Percentiles rank a stretch among this genome's conserved stretches.
Conservation (phyloP, 495 filamentous ascomycete species). For the Pseudoneurospora amorphoporcata region DNA sequence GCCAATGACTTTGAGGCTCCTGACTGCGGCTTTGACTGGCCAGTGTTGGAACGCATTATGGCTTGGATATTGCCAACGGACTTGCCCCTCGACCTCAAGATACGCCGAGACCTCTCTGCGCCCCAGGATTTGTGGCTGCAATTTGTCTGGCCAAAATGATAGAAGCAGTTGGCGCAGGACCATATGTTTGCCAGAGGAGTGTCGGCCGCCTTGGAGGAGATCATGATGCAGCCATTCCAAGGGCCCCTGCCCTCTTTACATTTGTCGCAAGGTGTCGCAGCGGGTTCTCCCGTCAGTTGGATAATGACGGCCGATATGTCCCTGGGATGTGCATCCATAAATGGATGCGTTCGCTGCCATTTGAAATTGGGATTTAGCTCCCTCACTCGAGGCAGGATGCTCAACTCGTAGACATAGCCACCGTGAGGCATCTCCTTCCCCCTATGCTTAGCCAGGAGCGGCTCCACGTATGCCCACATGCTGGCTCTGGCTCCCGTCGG, state of each 20-base stretch:
- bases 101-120: slow-evolving; percentile 1
- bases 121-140: slow-evolving; percentile 21
- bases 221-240: slow-evolving; percentile 21
- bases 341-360: slow-evolving; percentile 8
- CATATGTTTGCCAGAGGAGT: slow-evolving; percentile 4
- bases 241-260: slow-evolving; percentile 19
- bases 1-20: neutral
- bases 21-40: neutral
- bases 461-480: slow-evolving; percentile 15
- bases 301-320: slow-evolving; percentile 24
- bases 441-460: slow-evolving; percentile 10
- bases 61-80: neutral
- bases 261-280: slow-evolving; percentile 13
- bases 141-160: slow-evolving; percentile 18
- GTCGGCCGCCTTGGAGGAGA: slow-evolving; percentile 9
- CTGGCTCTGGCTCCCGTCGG: neutral
- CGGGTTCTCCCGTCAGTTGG: slow-evolving; percentile 19
- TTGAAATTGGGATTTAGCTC: slow-evolving; percentile 14
- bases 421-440: slow-evolving; percentile 1
- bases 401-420: slow-evolving; percentile 7
- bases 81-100: neutral
- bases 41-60: neutral
- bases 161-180: slow-evolving; percentile 26
- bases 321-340: slow-evolving; percentile 11
- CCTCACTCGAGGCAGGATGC: slow-evolving; percentile 14